Conservation (phyloP, 441 rosid genomes). For the Biscutella auriculata region DNA sequence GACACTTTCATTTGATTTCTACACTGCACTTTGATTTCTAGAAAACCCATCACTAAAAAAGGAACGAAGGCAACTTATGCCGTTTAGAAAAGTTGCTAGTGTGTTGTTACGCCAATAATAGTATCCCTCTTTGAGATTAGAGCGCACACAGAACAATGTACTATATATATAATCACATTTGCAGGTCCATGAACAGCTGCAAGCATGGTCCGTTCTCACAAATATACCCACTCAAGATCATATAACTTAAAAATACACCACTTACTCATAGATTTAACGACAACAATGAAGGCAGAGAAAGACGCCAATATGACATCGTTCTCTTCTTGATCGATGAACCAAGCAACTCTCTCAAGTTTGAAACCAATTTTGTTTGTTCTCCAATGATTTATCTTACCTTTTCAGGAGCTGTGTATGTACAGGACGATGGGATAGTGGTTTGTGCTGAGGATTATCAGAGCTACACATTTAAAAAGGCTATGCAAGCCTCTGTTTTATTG, state of each 20-base stretch:
- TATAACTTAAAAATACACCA: not conserved
- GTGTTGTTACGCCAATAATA: no score
- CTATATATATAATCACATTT: conserved; percentile 3
- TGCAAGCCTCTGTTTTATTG: conserved; percentile 28
- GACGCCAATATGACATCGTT: not conserved
- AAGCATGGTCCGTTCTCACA: not conserved
- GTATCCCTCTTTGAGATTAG: not conserved
- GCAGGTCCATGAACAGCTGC: not conserved
- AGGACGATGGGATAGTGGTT: not conserved
- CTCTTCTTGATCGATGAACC: conserved; percentile 8
- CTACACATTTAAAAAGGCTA: conserved; percentile 20
- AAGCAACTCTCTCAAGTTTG: not conserved
- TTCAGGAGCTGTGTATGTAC: conserved; percentile 17
- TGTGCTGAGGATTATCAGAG: not conserved
- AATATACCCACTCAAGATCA: conserved; percentile 11
- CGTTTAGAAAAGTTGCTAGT: no score
- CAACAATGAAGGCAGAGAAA: conserved; percentile 1
- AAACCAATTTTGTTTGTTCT: not conserved
- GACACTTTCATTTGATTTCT: no score
- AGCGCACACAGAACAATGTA: not conserved
- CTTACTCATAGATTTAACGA: conserved; percentile 6
- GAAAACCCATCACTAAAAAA: not conserved
- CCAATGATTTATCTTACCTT: not conserved
- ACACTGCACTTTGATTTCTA: not conserved
- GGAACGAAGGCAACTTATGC: no score